Base-by-base conservation (phyloP, 169 alveolate genomes). In the Babesia sp. region DNA sequence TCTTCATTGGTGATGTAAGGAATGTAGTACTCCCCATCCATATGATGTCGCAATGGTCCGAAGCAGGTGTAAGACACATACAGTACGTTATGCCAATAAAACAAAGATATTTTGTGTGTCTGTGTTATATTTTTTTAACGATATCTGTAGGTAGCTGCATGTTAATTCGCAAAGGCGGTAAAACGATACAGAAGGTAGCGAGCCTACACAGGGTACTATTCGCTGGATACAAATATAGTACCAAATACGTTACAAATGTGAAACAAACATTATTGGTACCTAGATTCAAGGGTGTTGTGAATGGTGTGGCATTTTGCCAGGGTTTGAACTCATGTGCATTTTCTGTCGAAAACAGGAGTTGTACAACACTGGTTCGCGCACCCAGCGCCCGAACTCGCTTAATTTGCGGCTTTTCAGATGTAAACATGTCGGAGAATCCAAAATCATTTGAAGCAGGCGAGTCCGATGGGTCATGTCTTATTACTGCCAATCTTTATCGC, bases 401-500 rank as follows among this genome's bases (percentile, higher is more conserved):
- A 4, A 44, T 24, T 1, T 4, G 53, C 1, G 4, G 5, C 53
- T n/a, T n/a, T 3, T 51, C 59, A 20, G 4, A 11, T 5, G 45
- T 20, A 28, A 56, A n/a, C 4, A 56, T 57, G 67, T 11, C 29
- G 51, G 44, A 1, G 50, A 0, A 39, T 33, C 1, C 6, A 34
- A 28, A 9, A 14, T 16, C 7, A 0, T 39, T 8, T 18, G 28
- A 1, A 28, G 4, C 11, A 24, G 48, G 9, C n/a, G 51, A 9
- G 14, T 9, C 7, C 31, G 51, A 4, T 12, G 69, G 29, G 0
- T 36, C 69, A 3, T 39, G 22, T 14, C 37, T 58, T 20, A 42
- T 60, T 12, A 14, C 18, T 22, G 56, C 71, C 14, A 42, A 37
- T 24, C 57, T 60, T 20, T 60, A 60, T 39, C 71, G 71, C 71